phyloP scores from a whole-genome alignment of 2,329 filamentous ascomycete species.

The Paecilomyces variotii region DNA sequence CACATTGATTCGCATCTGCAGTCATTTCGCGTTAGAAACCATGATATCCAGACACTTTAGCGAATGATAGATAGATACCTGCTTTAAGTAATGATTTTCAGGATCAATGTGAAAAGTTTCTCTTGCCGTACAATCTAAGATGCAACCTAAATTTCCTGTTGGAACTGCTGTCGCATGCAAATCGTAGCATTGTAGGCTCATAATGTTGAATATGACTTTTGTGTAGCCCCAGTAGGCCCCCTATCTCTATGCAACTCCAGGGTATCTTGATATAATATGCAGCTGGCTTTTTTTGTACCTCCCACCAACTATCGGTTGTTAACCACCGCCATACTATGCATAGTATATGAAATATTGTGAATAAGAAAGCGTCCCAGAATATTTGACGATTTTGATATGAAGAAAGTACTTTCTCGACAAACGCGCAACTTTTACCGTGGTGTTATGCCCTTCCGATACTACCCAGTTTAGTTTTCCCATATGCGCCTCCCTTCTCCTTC shows the following conservation, averaged over 20 bases:
- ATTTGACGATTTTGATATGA: not conserved
- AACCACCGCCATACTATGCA: not conserved
- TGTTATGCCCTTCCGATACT: slow-evolving; percentile 16
- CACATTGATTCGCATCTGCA: not conserved
- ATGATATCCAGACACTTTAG: not conserved
- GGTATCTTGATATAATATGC: not conserved
- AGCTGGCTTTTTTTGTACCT: not conserved
- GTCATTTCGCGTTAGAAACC: not conserved
- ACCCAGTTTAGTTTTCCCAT: slow-evolving; percentile 58
- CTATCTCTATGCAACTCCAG: not conserved
- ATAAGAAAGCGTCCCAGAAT: not conserved
- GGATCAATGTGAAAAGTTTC: not conserved
- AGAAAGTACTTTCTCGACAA: not conserved
- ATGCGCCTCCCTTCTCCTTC: slow-evolving; percentile 65
- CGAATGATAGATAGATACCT: not conserved
- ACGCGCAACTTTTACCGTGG: not conserved
- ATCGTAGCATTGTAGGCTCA: not conserved
- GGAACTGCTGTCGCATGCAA: not conserved
- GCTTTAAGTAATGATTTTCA: not conserved
- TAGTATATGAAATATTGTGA: not conserved
- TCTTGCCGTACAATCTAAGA: not conserved
- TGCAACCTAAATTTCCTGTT: not conserved
- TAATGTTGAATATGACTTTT: not conserved
- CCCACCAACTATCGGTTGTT: not conserved
- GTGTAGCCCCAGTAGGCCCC: not conserved